Percentiles rank a stretch among this genome's conserved stretches.
These are phyloP conservation scores for Rhodotorula sp. DNA, from an alignment of 1,284 basidiomycete genomes.

Conservation along the genomic window DNA sequence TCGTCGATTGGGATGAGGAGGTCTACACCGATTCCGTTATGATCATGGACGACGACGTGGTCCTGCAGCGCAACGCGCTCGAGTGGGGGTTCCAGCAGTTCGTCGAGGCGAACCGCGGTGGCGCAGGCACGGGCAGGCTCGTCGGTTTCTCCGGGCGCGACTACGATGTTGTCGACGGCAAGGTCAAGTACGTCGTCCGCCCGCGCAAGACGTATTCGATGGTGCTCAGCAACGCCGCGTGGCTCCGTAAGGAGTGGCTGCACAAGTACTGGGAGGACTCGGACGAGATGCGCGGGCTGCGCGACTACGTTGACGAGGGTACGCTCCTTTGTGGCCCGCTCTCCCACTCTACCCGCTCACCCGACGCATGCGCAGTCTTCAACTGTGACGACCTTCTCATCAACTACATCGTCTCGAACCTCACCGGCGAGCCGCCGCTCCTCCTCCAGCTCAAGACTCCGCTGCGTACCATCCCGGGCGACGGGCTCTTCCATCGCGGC, in stretches of 20 bases:
- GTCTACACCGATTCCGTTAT: slow-evolving; percentile 38
- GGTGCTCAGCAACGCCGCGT: slow-evolving; percentile 43
- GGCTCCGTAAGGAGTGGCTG: slow-evolving; percentile 37
- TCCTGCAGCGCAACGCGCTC: slow-evolving; percentile 31
- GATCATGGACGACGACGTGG: slow-evolving; percentile 44
- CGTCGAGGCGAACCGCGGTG: slow-evolving; percentile 9
- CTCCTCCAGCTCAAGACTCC: slow-evolving; percentile 38
- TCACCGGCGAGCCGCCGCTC: slow-evolving; percentile 36
- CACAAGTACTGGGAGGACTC: slow-evolving; percentile 37
- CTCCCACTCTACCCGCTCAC: neutral
- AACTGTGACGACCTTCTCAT: slow-evolving; percentile 45
- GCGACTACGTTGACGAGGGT: slow-evolving; percentile 41
- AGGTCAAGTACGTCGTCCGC: slow-evolving; percentile 30
- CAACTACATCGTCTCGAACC: slow-evolving; percentile 44
- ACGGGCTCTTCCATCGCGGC: slow-evolving; percentile 38
- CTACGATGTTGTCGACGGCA: slow-evolving; percentile 13
- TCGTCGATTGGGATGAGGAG: slow-evolving; percentile 28
- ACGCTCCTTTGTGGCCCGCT: neutral
- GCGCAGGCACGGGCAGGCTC: slow-evolving; percentile 25
- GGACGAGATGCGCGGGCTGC: slow-evolving; percentile 23
- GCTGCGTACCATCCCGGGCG: slow-evolving; percentile 33
- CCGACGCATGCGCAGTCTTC: slow-evolving; percentile 27
- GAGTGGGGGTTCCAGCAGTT: slow-evolving; percentile 42
- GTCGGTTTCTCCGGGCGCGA: slow-evolving; percentile 41
- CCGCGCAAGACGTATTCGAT: slow-evolving; percentile 40